Evolutionary conservation across 371 early-diverging fungal genomes (phyloP).

Genomic region (Batkoa obscura): DNA sequence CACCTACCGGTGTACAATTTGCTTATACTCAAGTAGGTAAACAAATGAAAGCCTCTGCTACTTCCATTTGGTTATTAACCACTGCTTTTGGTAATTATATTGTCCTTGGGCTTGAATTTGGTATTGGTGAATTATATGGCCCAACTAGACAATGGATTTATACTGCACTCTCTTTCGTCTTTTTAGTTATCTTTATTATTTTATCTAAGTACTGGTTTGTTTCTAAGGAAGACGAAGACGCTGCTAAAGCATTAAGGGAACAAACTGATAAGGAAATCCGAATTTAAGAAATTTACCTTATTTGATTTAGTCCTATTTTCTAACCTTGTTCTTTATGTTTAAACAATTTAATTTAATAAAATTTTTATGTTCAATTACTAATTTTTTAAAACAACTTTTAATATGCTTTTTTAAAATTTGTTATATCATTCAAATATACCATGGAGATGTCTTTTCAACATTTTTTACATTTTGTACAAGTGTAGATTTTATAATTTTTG

Average conservation of each 20-base stretch:
- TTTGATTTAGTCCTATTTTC: too few relatives aligned
- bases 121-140: neutral
- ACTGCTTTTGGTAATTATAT: conserved; percentile 10
- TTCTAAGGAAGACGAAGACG: conserved; percentile 4
- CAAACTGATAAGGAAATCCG: too few relatives aligned
- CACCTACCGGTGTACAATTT: conserved; percentile 33
- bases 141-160: neutral
- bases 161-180: neutral
- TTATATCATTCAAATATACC: too few relatives aligned
- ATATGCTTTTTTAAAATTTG: too few relatives aligned
- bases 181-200: neutral
- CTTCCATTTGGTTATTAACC: conserved; percentile 20
- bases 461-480: too few relatives aligned
- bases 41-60: conserved; percentile 10
- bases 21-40: conserved; percentile 3
- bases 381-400: too few relatives aligned
- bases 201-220: conserved; percentile 2
- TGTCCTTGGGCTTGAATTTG: neutral
- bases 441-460: too few relatives aligned
- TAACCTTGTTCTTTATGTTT: too few relatives aligned
- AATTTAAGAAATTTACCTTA: too few relatives aligned
- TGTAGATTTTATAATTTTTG: too few relatives aligned
- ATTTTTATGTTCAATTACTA: too few relatives aligned
- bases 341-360: too few relatives aligned
- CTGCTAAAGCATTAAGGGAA: neutral